Conservation (phyloP, 1,139 yeast genomes). For the Yamadazyma dushanensis region DNA sequence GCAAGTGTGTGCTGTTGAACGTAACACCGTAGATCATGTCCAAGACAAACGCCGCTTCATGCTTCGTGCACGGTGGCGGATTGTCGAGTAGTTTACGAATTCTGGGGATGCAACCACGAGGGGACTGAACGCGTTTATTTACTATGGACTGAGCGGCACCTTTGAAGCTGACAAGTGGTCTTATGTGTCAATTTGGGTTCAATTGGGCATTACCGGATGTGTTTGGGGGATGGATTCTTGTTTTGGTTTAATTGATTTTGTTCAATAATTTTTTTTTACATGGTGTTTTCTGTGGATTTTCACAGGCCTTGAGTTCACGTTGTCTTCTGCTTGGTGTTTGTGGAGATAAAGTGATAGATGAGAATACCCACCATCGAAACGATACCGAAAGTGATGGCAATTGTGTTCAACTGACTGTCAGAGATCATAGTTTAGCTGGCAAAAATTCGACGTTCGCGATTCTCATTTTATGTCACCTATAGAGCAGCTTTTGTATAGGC, state of each 20-base stretch:
- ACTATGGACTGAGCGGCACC: too few species aligned
- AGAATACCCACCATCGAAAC: slow-evolving; percentile 69
- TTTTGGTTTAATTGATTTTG: background rate
- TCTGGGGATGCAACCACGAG: too few species aligned
- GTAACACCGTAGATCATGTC: too few species aligned
- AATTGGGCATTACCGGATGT: too few species aligned
- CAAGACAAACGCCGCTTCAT: too few species aligned
- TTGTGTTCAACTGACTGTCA: slow-evolving; percentile 72
- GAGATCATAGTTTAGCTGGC: slow-evolving; percentile 60
- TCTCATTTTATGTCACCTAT: slow-evolving; percentile 29
- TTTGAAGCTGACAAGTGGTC: too few species aligned
- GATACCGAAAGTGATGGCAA: slow-evolving; percentile 77
- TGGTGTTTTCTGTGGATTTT: background rate
- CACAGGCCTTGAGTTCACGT: background rate
- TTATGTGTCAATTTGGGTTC: too few species aligned
- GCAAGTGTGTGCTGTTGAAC: too few species aligned
- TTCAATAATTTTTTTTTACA: background rate
- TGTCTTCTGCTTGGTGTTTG: slow-evolving; percentile 25
- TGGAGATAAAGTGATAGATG: slow-evolving; percentile 61
- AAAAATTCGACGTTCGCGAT: slow-evolving; percentile 3
- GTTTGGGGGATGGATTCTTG: too few species aligned
- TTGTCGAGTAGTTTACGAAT: too few species aligned
- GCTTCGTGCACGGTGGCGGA: too few species aligned
- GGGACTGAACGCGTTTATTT: too few species aligned
- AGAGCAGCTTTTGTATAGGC: slow-evolving; percentile 49